Evolutionary conservation across 2,329 filamentous ascomycete genomes (phyloP), one percentile per base, ranked within the genome.

Genomic region (Orbilia ellipsospora): DNA sequence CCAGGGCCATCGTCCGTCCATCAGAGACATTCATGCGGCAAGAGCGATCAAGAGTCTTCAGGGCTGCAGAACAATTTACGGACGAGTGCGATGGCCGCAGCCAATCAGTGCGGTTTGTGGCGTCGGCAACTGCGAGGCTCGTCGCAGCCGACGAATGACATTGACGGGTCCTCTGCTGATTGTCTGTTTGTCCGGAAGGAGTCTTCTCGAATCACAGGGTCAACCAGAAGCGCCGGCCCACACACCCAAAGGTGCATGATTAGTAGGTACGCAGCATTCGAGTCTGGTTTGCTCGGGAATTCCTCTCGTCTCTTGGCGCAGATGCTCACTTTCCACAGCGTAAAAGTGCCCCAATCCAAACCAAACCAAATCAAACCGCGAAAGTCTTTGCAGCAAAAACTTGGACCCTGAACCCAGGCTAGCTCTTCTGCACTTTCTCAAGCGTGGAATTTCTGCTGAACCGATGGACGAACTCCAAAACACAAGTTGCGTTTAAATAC

Each of bases 401-500:
- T 31, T 42, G 50, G 40, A 26, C 64, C 52, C 31, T 59, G 65
- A 18, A 61, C 28, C 3, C 28, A 54, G 51, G 48, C 57, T 12
- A n/a, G 8, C 31, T 31, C 55, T 55, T 16, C 54, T 57, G 28
- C 54, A 18, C 20, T 52, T 13, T 52, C 12, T 52, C 48, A 8
- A 8, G 48, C 20, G 48, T 20, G 54, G 13, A 59, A 23, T 2
- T 2, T 23, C 23, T 23, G 5, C 40, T 56, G 28, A 40, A 59
- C 28, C 16, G n/a, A 42, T 40, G 50, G 55, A 66, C 45, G 69
- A 61, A 55, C 61, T 23, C 62, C 54, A 73, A 23, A 73, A 73
- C 69, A 66, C 61, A 63, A 44, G 64, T 74, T 74, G 70, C 70
- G 70, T 74, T 57, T 74, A 63, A 74, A 74, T 74, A 42, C 70